Base-by-base conservation (phyloP, 352 stramenopile species). In the Phytopythium cucurbitacearum region DNA sequence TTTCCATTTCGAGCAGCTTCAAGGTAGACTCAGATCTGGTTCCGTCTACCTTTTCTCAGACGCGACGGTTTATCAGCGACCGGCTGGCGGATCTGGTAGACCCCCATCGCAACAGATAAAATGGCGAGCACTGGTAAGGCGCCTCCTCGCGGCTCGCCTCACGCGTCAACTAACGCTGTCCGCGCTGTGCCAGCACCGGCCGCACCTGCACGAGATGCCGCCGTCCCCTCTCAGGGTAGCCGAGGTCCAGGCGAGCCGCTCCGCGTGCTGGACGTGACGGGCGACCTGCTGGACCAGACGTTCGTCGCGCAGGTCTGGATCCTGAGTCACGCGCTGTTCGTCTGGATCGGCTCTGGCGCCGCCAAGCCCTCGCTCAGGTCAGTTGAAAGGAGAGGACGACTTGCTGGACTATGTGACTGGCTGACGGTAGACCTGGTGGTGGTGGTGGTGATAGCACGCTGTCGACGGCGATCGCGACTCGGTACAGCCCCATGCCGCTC, bases 401-500 rank as follows among this genome's bases (percentile, higher is more conserved):
- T 35, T 43, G 15, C 7, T 3, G 1, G 4, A 32, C 28, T 3
- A 8, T 40, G 10, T 41, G 44, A 7, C 21, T 1, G 8, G 16
- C 33, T 55, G 11, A 53, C 32, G 38, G 13, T 3, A 12, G 8
- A n/a, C 32, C 10, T 39, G 1, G 3, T 11, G 3, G 21, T 28
- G 21, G 21, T 28, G 2, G 11, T 9, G 39, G 10, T 39, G 52
- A 5, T 56, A 91, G 80, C 40, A 87, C 83, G 15, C 62, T 93
- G 60, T 91, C 83, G 39, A 93, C 80, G 9, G 83, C 83, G 2
- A 85, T 91, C 40, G 69, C 71, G 45, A 93, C 83, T 21, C 70
- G 70, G 15, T 93, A 90, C 65, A 87, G 79, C 51, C 76, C 80
- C 32, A 90, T 93, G 75, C 83, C 83, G 15, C 63, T 91, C 33